Base-by-base conservation (phyloP, 2,329 filamentous ascomycete genomes). In the Microcyclospora tardicrescens region DNA sequence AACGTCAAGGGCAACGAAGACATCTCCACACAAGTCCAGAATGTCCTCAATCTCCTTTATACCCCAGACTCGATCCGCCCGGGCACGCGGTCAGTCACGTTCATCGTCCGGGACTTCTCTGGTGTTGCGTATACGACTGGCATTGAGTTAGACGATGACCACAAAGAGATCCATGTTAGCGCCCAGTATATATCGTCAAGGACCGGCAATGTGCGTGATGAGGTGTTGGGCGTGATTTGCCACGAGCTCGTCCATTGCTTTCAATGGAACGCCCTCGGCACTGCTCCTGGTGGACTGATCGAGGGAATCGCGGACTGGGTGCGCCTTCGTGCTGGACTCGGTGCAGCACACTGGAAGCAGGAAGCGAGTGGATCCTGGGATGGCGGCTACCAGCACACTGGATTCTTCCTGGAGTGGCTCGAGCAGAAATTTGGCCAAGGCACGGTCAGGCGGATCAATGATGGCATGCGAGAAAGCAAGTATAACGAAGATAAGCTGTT, bases 171-270 rank as follows among this genome's bases (percentile, higher is more conserved):
- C 45, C 85, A 95, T 62, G 71, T 96, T 60, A 86, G 77, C 12
- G 74, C 89, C 1, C 64, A 71, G 34, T 94, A 95, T 65, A 77
- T 94, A 49, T 53, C 58, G 2, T 24, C 19, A 24, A 4, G 30
- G 14, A n/a, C 14, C 10, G 12, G 12, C 5, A 36, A 46, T 10
- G 85, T 41, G n/a, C 45, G 55, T n/a, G 38, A 51, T 6, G 58
- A 96, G 63, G 76, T 95, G 42, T 64, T 74, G 13, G 91, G 91
- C 31, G 86, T 96, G 1, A 61, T 96, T 14, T 81, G 82, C 1
- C 89, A 96, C 58, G 89, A 96, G 62, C 79, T 95, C 44, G 89
- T 96, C 11, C 91, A 96, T 64, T 95, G 86, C 63, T 93, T 82
- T 63, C 89, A 96, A 61, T 81, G 84, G 61, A 79, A 84, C 50